Evolutionary conservation across 495 filamentous ascomycete genomes (phyloP), one percentile per base, ranked within the genome.

Genomic region (Margaritispora aquatica): DNA sequence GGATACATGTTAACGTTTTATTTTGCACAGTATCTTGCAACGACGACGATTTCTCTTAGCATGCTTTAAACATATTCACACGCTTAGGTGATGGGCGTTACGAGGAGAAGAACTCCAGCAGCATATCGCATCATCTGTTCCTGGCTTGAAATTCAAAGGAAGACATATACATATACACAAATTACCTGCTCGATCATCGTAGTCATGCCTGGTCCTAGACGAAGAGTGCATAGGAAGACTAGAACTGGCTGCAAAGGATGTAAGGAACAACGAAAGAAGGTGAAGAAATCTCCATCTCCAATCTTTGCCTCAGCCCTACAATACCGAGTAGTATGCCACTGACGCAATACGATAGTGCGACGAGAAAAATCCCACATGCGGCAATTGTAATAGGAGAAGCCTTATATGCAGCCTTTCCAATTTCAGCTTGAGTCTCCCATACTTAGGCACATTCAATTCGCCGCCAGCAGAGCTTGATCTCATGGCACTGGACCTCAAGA

Each of bases 401-500:
- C 19, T 38, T 20, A 26, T n/a, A 55, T 55, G 26, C 29, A 55
- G 29, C 4, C 31, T 26, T 15, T 38, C 27, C 21, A 41, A 21
- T 21, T 31, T 55, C 21, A 24, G 27, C 29, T 7, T 21, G n/a
- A 38, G 26, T 19, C 15, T 1, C 19, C 22, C 13, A 23, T 19
- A 9, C 27, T 11, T 9, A 26, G 4, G 22, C 17, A 22, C 22
- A n/a, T 21, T 24, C 26, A 5, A 1, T 41, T 38, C 15, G 9
- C 26, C 26, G n/a, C 10, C 10, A 36, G 20, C 26, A 5, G 48
- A 23, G 9, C 26, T 13, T 10, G 31, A 24, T n/a, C 38, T n/a
- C 38, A 3, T 44, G 10, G 38, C 8, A n/a, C 57, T 62, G 26
- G 29, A 54, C 26, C 52, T 62, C 26, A 36, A 58, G 24, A 46